These are phyloP conservation scores for Trichocomaceae sp. DNA, from an alignment of 2,329 filamentous ascomycete genomes.

Conservation along the genomic window DNA sequence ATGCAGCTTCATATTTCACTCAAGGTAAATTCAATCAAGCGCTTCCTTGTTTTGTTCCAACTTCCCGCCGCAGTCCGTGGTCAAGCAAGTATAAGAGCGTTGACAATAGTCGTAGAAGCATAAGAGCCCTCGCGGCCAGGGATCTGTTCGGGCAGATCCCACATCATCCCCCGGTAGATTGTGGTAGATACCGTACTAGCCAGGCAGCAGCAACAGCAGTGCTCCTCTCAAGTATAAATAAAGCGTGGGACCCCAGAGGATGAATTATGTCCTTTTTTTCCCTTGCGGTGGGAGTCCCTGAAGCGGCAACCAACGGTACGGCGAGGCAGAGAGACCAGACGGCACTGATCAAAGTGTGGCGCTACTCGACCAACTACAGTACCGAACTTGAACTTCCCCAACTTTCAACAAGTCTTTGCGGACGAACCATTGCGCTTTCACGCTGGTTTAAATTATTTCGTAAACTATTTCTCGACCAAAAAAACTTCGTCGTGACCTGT, in stretches of 20 bases:
- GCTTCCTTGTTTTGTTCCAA: too few species aligned
- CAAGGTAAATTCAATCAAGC: background rate
- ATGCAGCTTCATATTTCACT: background rate
- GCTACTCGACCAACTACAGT: background rate
- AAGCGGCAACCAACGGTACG: slow-evolving; percentile 2
- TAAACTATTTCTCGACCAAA: background rate
- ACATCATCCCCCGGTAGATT: background rate
- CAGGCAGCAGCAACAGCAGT: background rate
- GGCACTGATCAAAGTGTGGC: background rate
- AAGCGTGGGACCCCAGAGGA: background rate
- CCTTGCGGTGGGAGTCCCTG: background rate
- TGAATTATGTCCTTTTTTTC: background rate
- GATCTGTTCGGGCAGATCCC: too few species aligned
- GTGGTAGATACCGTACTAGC: background rate
- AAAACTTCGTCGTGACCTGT: background rate
- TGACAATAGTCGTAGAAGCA: background rate
- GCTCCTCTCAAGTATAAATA: background rate
- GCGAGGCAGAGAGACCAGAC: slow-evolving; percentile 7
- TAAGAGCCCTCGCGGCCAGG: background rate
- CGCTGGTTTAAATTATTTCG: background rate
- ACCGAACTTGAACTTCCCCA: background rate
- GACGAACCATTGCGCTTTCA: background rate
- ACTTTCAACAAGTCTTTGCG: background rate
- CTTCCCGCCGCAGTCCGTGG: background rate
- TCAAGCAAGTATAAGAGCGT: background rate